phyloP scores from a whole-genome alignment of 2,329 filamentous ascomycete species.

The Neopestalotiopsis sp. region DNA sequence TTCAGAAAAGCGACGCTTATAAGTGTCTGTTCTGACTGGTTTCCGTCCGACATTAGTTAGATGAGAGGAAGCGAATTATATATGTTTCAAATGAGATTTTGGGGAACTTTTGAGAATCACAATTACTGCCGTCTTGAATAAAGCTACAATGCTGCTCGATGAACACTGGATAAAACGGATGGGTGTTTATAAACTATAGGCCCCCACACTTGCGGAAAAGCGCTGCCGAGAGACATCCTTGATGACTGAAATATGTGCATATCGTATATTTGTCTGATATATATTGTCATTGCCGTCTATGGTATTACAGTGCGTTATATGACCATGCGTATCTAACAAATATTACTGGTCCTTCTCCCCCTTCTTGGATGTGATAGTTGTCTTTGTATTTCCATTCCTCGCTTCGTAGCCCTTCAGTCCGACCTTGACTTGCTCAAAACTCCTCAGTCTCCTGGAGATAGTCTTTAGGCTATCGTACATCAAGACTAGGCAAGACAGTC shows the following conservation, averaged over 20 bases:
- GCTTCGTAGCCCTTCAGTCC: slow-evolving; percentile 26
- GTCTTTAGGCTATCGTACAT: slow-evolving; percentile 31
- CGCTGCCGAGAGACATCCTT: not conserved
- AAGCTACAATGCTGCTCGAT: not conserved
- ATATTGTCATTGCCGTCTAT: not conserved
- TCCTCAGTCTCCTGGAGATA: slow-evolving; percentile 29
- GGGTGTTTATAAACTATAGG: not conserved
- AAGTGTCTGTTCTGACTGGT: slow-evolving; percentile 6
- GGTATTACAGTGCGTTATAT: not conserved
- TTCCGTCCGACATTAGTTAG: not conserved
- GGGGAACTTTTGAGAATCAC: too few species aligned
- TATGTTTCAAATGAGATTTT: not conserved
- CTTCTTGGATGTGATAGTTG: not conserved
- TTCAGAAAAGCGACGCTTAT: slow-evolving; percentile 31
- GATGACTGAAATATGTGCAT: not conserved
- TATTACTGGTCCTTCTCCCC: slow-evolving; percentile 8
- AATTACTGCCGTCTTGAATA: not conserved
- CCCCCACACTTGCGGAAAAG: slow-evolving; percentile 9
- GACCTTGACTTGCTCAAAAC: slow-evolving; percentile 30
- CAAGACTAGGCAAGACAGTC: slow-evolving; percentile 27
- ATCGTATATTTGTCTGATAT: not conserved
- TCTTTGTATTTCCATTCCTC: slow-evolving; percentile 3
- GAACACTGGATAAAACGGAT: not conserved
- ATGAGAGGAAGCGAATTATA: not conserved
- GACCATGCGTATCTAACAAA: not conserved